A percentile compares a stretch with the other conserved stretches of the same genome.
Evolutionary conservation across 1,139 yeast species (phyloP).

Genomic region (Pichia terricola): DNA sequence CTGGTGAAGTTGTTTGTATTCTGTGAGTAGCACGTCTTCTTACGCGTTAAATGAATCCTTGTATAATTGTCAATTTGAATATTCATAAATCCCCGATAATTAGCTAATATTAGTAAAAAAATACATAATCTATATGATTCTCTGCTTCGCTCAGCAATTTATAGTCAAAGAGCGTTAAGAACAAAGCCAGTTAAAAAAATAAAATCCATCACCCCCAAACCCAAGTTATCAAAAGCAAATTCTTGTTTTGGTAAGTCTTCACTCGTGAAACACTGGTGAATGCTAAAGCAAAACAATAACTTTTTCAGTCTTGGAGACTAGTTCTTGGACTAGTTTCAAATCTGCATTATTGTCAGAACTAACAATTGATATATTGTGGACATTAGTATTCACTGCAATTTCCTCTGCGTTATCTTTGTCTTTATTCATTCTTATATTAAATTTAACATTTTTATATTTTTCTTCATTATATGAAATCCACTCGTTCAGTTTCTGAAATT

Average conservation of each 20-base stretch:
- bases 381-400: background rate
- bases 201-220: background rate
- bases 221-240: no score
- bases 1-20: constrained; percentile 49
- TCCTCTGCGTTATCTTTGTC: background rate
- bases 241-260: no score
- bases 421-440: no score
- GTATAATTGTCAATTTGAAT: no score
- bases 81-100: no score
- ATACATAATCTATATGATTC: no score
- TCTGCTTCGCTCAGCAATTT: no score
- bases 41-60: no score
- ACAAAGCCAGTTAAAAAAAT: background rate
- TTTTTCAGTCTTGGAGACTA: constrained; percentile 17
- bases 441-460: background rate
- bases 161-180: no score
- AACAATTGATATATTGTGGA: constrained; percentile 18
- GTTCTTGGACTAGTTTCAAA: constrained; percentile 1
- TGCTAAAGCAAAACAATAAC: constrained; percentile 18
- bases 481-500: constrained; percentile 3
- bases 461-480: constrained; percentile 5
- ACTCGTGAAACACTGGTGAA: no score
- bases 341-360: background rate
- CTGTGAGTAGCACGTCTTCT: constrained; percentile 1
- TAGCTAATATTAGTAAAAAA: no score